Evolutionary conservation across 768 basidiomycete species (phyloP).

Genomic region (Mycena leptocephala): DNA sequence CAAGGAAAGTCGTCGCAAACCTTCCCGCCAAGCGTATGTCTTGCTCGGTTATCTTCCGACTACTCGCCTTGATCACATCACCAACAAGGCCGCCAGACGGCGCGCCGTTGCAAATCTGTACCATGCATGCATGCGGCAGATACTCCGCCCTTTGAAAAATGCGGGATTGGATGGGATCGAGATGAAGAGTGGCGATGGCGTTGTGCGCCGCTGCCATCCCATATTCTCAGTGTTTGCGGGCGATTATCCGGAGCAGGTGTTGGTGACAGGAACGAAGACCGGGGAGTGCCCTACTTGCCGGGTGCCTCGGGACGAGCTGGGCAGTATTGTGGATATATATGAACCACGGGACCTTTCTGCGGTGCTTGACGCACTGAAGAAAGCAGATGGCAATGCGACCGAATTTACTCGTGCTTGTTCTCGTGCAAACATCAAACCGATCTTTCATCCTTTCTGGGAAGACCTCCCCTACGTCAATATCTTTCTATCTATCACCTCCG

Average conservation of each 20-base stretch:
- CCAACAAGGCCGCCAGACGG: constrained; percentile 19
- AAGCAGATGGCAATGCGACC: background rate
- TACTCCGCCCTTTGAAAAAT: constrained; percentile 46
- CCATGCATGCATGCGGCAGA: constrained; percentile 50
- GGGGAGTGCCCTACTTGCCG: constrained; percentile 39
- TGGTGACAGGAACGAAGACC: constrained; percentile 45
- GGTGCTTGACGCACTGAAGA: constrained; percentile 18
- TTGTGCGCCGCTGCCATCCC: constrained; percentile 47
- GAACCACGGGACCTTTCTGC: constrained; percentile 19
- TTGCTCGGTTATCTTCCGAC: constrained; percentile 52
- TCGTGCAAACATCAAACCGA: constrained; percentile 25
- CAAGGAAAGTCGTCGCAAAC: constrained; percentile 43
- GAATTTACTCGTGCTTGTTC: constrained; percentile 20
- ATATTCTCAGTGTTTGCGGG: constrained; percentile 56
- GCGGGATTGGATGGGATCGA: constrained; percentile 49
- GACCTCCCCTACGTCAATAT: constrained; percentile 47
- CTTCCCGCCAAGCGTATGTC: constrained; percentile 43
- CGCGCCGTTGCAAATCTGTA: background rate
- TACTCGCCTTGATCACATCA: constrained; percentile 42
- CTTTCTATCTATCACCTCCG: constrained; percentile 46
- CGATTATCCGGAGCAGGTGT: constrained; percentile 60
- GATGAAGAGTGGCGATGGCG: constrained; percentile 52
- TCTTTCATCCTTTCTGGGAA: constrained; percentile 43
- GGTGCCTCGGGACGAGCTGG: background rate
- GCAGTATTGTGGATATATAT: background rate